Evolutionary conservation across 2,329 filamentous ascomycete genomes (phyloP), one percentile per base, ranked within the genome.

Genomic region (Ceratocystis huliohia): DNA sequence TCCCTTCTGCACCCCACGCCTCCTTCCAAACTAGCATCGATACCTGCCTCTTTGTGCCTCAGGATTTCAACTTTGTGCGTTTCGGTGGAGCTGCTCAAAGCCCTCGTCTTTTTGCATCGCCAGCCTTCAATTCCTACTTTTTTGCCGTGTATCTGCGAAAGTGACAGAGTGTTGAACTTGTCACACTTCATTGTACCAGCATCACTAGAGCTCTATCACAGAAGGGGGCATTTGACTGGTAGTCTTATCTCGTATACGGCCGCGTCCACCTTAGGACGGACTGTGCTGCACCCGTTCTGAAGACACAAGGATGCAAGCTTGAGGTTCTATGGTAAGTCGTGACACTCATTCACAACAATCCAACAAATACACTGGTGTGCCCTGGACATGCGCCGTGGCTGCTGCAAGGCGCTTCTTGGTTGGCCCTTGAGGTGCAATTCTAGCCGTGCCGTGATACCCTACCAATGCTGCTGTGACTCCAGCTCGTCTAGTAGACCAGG

Each of bases 251-350:
- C 13, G 28, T 10, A 28, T 13, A 59, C 56, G 56, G 56, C 56
- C 5, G 33, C 25, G 56, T 59, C 56, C 56, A 59, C 15, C 28
- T 10, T 41, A 41, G 37, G 56, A 30, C 30, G 56, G 56, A 37
- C 56, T 59, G 56, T n/a, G 56, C 56, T 59, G 56, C 20, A 15
- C 48, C 48, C 22, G 22, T 59, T 13, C 22, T 13, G 1, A 57
- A 28, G 17, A 37, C 15, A 37, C 25, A 30, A 59, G 56, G 56
- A 59, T 59, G 56, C 25, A 59, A 3, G 56, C 56, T 59, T 59
- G 56, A 59, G 30, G 37, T 59, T n/a, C 10, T 59, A 17, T 59
- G 56, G 56, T 59, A 59, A 59, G 56, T 59, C 25, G 25, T 59
- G 17, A 59, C 20, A 8, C 30, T n/a, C 28, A 53, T 10, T 28